Percentiles rank a stretch among this genome's conserved stretches.
These are phyloP conservation scores for Lojkania enalia DNA, from an alignment of 2,329 filamentous ascomycete genomes.

Conservation along the genomic window DNA sequence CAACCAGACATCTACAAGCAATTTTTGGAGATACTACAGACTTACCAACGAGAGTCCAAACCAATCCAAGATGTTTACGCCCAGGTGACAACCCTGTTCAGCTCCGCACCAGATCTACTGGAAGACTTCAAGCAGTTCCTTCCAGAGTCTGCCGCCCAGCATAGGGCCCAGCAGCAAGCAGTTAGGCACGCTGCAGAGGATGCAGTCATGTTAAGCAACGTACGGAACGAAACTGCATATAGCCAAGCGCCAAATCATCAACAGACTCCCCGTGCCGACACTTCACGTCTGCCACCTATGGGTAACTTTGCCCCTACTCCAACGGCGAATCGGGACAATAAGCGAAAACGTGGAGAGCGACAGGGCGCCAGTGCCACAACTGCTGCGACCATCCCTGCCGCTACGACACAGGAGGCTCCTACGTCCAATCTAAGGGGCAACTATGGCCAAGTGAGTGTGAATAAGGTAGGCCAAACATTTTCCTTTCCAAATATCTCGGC, in stretches of 20 bases:
- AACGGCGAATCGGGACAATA: slow-evolving; percentile 85
- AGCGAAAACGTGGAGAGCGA: slow-evolving; percentile 74
- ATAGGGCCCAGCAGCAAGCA: slow-evolving; percentile 58
- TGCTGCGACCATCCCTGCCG: slow-evolving; percentile 37
- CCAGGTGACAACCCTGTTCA: slow-evolving; percentile 93
- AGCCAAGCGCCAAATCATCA: slow-evolving; percentile 48
- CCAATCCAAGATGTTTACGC: slow-evolving; percentile 98
- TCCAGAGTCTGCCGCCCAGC: slow-evolving; percentile 78
- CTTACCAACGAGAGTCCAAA: slow-evolving; percentile 96
- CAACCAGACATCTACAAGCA: slow-evolving; percentile 99
- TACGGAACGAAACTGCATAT: slow-evolving; percentile 57
- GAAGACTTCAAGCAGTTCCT: slow-evolving; percentile 99
- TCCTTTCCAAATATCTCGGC: too few relatives aligned
- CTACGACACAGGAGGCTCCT: slow-evolving; percentile 37
- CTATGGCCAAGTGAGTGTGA: slow-evolving; percentile 33
- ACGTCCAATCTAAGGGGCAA: slow-evolving; percentile 36
- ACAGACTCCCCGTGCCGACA: slow-evolving; percentile 50
- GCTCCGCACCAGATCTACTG: slow-evolving; percentile 86
- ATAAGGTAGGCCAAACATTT: slow-evolving; percentile 33
- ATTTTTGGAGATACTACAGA: slow-evolving; percentile 96
- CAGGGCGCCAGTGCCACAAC: slow-evolving; percentile 55
- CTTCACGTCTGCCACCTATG: slow-evolving; percentile 74
- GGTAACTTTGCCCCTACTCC: slow-evolving; percentile 88
- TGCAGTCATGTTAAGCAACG: slow-evolving; percentile 66
- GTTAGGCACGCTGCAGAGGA: slow-evolving; percentile 70